A percentile compares a stretch with the other conserved stretches of the same genome.
phyloP scores from a whole-genome alignment of 441 rosid species.

The Jatropha podagrica region DNA sequence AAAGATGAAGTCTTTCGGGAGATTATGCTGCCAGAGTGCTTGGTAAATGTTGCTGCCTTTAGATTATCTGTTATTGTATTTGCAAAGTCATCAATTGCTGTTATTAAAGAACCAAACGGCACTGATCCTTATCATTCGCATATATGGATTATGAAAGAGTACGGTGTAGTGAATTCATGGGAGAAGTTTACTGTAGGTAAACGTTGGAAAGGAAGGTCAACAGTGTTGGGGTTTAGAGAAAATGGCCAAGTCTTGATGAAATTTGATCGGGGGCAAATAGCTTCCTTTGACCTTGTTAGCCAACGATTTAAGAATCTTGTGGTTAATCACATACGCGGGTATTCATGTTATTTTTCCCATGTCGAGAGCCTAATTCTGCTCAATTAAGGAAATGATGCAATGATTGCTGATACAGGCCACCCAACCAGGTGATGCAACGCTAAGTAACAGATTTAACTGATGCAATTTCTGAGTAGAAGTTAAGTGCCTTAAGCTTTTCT shows the following conservation, averaged over 20 bases:
- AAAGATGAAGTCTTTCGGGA: constrained; percentile 20
- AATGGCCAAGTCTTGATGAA: constrained; percentile 12
- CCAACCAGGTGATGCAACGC: too few relatives aligned
- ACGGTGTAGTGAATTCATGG: constrained; percentile 18
- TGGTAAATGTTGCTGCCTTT: background rate
- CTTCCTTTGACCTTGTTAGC: background rate
- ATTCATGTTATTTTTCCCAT: background rate
- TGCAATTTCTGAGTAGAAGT: too few relatives aligned
- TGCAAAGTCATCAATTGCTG: constrained; percentile 16
- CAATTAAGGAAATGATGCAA: background rate
- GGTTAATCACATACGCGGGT: too few relatives aligned
- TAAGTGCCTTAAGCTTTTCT: background rate
- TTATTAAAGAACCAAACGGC: background rate
- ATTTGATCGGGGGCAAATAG: background rate
- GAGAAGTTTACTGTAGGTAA: background rate
- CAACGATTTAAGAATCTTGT: background rate
- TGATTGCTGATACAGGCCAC: too few relatives aligned
- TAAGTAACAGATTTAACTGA: too few relatives aligned
- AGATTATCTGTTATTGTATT: background rate
- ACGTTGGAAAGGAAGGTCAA: background rate
- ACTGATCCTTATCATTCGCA: background rate
- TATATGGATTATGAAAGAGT: constrained; percentile 25
- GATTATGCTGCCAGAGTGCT: constrained; percentile 19
- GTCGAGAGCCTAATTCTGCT: background rate
- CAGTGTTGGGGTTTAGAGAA: constrained; percentile 17